Evolutionary conservation across 2,329 filamentous ascomycete species (phyloP), one percentile per base, ranked within the genome.

Genomic region (Fusarium coicis): DNA sequence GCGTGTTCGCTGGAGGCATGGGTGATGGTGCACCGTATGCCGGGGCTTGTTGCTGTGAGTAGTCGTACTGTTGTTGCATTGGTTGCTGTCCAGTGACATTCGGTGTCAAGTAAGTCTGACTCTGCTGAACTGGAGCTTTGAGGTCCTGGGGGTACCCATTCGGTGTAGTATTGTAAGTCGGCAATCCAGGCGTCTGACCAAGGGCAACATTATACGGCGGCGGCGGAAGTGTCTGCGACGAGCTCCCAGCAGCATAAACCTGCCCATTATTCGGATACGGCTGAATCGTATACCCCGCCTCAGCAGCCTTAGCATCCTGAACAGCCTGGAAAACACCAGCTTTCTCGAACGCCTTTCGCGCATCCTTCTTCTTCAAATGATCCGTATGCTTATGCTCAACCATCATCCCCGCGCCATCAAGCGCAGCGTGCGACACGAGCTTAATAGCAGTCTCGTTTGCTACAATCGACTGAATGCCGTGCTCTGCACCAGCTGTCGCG

Each of bases 381-480:
- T 69, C 74, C 2, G 80, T 82, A 36, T 84, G 81, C 2, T 76
- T 76, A 55, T 84, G 79, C 37, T 84, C 83, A 3, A 81, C 59
- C 2, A 76, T 77, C 73, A 83, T 77, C 2, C 80, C 83, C 4
- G 78, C 78, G 1, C 78, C 81, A 53, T 84, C 83, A 4, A 84
- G 72, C 3, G 80, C 81, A 7, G 78, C 77, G 60, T 84, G 82
- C 10, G 78, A 79, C 3, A 79, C 79, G 9, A 80, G 67, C 57
- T 81, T 81, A 43, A 81, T 75, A 7, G 81, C 80, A 4, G 80
- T 78, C 28, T 84, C 82, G 26, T 81, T 81, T 10, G 76, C 77
- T 0, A 78, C 68, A 0, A 81, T 74, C 0, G 77, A 62, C 5
- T 72, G 58, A 0, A 80, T 79, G 0, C 82, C 82, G 36, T 84